phyloP scores from a whole-genome alignment of 768 basidiomycete species.

The Lactarius sp. region DNA sequence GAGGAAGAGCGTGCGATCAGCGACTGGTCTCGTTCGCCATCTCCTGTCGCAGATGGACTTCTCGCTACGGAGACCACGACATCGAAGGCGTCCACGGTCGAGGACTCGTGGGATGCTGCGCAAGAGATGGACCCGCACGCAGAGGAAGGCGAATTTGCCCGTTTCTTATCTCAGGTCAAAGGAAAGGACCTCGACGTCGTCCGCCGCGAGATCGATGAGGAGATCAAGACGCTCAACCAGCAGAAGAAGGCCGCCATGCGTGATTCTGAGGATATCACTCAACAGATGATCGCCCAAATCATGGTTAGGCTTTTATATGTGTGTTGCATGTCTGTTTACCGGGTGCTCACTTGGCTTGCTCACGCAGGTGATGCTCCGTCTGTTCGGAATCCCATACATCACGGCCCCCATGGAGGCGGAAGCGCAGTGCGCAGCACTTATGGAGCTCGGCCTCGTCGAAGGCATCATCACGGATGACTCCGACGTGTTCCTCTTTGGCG shows the following conservation, averaged over 20 bases:
- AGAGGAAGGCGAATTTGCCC: conserved; percentile 88
- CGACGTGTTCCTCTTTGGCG: conserved; percentile 97
- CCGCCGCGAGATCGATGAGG: conserved; percentile 85
- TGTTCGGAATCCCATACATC: conserved; percentile 97
- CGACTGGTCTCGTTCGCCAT: conserved; percentile 39
- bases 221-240: conserved; percentile 74
- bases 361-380: conserved; percentile 73
- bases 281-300: conserved; percentile 89
- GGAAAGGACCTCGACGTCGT: conserved; percentile 79
- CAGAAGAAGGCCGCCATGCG: conserved; percentile 87
- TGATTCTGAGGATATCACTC: conserved; percentile 92
- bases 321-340: not conserved
- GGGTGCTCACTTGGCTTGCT: not conserved
- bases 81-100: conserved; percentile 32
- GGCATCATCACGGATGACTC: conserved; percentile 99
- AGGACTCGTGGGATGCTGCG: conserved; percentile 71
- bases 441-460: conserved; percentile 80
- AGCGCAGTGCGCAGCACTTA: conserved; percentile 94
- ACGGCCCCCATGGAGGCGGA: conserved; percentile 99
- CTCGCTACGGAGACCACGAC: conserved; percentile 6
- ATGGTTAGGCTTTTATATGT: conserved; percentile 37
- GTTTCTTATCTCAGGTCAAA: conserved; percentile 87
- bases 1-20: conserved; percentile 29
- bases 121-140: conserved; percentile 76
- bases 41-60: conserved; percentile 30